phyloP scores from a whole-genome alignment of 352 stramenopile species.

The Globisporangium parvum region DNA sequence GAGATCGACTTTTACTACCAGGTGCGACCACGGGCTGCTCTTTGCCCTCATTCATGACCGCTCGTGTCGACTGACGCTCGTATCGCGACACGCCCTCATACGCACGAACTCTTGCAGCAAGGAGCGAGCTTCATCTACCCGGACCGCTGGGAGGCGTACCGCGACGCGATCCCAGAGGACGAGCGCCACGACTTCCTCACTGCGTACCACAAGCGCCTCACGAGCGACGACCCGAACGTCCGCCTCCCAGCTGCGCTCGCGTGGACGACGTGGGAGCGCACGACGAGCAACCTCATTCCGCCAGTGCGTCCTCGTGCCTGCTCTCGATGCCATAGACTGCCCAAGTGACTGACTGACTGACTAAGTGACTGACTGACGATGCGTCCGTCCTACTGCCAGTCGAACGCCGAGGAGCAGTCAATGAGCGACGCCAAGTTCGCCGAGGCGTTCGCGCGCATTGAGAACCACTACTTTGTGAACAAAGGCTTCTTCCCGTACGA shows the following conservation, averaged over 20 bases:
- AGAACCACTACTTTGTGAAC: slow-evolving; percentile 92
- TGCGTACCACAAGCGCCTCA: slow-evolving; percentile 86
- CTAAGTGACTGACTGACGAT: not conserved
- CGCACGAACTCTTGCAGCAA: slow-evolving; percentile 16
- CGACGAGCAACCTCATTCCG: slow-evolving; percentile 78
- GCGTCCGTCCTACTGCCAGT: slow-evolving; percentile 8
- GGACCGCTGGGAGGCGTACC: slow-evolving; percentile 88
- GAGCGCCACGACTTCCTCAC: slow-evolving; percentile 81
- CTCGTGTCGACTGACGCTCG: not conserved
- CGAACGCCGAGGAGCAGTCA: slow-evolving; percentile 64
- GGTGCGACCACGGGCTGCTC: slow-evolving; percentile 13
- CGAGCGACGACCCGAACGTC: slow-evolving; percentile 79
- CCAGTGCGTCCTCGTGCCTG: slow-evolving; percentile 25
- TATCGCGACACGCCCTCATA: too few species aligned
- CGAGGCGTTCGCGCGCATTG: slow-evolving; percentile 89
- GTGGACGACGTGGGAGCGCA: slow-evolving; percentile 91
- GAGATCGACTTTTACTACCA: slow-evolving; percentile 95
- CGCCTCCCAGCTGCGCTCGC: slow-evolving; percentile 77
- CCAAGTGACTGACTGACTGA: not conserved
- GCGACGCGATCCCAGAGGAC: slow-evolving; percentile 78
- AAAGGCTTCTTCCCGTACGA: slow-evolving; percentile 87
- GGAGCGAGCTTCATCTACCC: slow-evolving; percentile 89
- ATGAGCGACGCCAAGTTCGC: slow-evolving; percentile 80
- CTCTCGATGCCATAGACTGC: too few species aligned
- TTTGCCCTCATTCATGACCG: not conserved